Percentiles rank a stretch among this genome's conserved stretches.
These are phyloP conservation scores for Colletotrichum cereale DNA, from an alignment of 2,329 filamentous ascomycete species.

Conservation along the genomic window DNA sequence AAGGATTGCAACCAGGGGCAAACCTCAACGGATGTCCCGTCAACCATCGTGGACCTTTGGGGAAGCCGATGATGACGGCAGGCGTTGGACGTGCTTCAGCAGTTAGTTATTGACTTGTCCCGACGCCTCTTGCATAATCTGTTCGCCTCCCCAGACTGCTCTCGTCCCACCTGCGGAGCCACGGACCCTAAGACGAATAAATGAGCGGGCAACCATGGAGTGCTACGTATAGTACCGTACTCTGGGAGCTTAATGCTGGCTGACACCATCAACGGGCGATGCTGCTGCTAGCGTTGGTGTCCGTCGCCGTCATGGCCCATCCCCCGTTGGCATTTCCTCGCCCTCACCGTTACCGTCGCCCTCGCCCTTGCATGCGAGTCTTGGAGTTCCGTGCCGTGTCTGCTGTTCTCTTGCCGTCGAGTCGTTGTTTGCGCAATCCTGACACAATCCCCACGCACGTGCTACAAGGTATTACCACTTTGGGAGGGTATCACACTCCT, in stretches of 20 bases:
- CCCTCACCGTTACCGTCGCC: not conserved
- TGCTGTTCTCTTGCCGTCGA: not conserved
- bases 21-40: not conserved
- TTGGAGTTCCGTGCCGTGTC: slow-evolving; percentile 10
- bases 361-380: not conserved
- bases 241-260: not conserved
- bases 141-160: not conserved
- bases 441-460: slow-evolving; percentile 20
- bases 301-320: not conserved
- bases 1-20: slow-evolving; percentile 27
- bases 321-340: slow-evolving; percentile 20
- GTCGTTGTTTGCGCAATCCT: slow-evolving; percentile 38
- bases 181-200: not conserved
- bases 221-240: not conserved
- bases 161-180: not conserved
- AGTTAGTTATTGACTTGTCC: not conserved
- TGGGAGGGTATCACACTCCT: not conserved
- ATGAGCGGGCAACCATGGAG: not conserved
- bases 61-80: not conserved
- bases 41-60: not conserved
- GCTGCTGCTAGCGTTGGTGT: slow-evolving; percentile 5
- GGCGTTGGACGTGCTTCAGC: slow-evolving; percentile 6
- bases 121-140: not conserved
- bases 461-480: not conserved
- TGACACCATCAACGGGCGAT: slow-evolving; percentile 12